Evolutionary conservation across 164 flowering plant species (phyloP), one percentile per base, ranked within the genome.

Genomic region (Platanus orientalis): DNA sequence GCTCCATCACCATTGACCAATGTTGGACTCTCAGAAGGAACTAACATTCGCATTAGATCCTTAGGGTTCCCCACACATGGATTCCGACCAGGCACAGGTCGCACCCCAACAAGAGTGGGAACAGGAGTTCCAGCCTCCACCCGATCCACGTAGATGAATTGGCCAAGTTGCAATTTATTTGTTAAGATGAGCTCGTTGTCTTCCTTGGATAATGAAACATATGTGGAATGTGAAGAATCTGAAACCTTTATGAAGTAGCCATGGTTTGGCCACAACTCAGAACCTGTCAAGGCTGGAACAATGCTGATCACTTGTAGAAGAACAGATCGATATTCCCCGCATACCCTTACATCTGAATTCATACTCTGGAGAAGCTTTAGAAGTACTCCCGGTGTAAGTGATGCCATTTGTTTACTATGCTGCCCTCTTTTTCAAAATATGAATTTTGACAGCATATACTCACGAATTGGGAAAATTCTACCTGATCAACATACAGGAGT

Each of bases 231-330:
- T 2, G 96, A 92, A 6, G 99, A 95, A 62, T 95, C 99, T 3
- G 99, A 95, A 47, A 95, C 92, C 74, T 95, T 95, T 13, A 95
- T 58, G 77, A 92, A 95, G 80, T 89, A 95, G 17, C 97, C 99
- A 40, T 87, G 97, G 73, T 92, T 80, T 7, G 99, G 96, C 87
- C 90, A 95, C 13, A 95, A 69, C 25, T 87, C 97, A n/a, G 89
- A 79, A 9, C 97, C 99, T 2, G 79, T 63, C 58, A 88, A 70
- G 10, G 99, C 97, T 14, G 99, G 99, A 9, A 95, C 96, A 42
- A 95, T 95, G 83, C 97, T 84, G 76, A 92, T 87, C 48, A 95
- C 94, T 68, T 95, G 99, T 3, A 95, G 74, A 7, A 95, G 90
- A 29, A 83, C 85, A 0, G 97, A 88, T 10, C 97, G 81, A 55